Evolutionary conservation across 2,329 filamentous ascomycete species (phyloP).

Genomic region (Pseudogymnoascus sp.): DNA sequence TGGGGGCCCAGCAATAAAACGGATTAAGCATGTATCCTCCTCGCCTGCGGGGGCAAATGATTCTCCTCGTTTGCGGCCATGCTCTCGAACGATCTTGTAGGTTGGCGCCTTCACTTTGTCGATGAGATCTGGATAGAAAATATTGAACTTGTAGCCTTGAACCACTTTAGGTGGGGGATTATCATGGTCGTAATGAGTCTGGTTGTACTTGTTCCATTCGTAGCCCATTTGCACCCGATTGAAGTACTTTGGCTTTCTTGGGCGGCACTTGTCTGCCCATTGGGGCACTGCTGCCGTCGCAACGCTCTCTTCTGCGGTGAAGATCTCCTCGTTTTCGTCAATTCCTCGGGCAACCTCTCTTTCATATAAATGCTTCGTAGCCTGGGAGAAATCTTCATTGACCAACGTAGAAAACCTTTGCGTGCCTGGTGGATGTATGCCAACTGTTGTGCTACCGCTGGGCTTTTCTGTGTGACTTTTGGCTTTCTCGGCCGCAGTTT

Average conservation of each 20-base stretch:
- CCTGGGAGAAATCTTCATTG: slow-evolving; percentile 76
- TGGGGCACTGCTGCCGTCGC: slow-evolving; percentile 54
- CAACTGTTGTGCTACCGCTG: slow-evolving; percentile 29
- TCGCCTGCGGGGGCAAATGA: slow-evolving; percentile 90
- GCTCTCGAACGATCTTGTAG: slow-evolving; percentile 90
- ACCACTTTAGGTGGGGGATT: slow-evolving; percentile 97
- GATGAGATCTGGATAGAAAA: slow-evolving; percentile 96
- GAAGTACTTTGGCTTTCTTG: slow-evolving; percentile 92
- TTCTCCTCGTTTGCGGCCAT: slow-evolving; percentile 80
- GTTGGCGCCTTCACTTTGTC: slow-evolving; percentile 92
- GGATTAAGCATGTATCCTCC: slow-evolving; percentile 92
- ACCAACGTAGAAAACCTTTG: slow-evolving; percentile 60
- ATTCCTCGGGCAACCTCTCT: slow-evolving; percentile 86
- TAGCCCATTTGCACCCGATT: slow-evolving; percentile 98
- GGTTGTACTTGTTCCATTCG: slow-evolving; percentile 99
- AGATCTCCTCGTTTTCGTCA: slow-evolving; percentile 90
- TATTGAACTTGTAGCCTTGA: slow-evolving; percentile 98
- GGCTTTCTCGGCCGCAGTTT: slow-evolving; percentile 29
- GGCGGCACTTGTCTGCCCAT: slow-evolving; percentile 78
- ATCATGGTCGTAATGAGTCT: slow-evolving; percentile 98
- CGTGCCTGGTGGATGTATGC: slow-evolving; percentile 43
- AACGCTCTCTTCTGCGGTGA: slow-evolving; percentile 80
- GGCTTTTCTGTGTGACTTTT: slow-evolving; percentile 23
- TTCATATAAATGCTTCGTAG: slow-evolving; percentile 83
- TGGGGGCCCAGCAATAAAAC: slow-evolving; percentile 88